Percentiles rank a stretch among this genome's conserved stretches.
Evolutionary conservation across 2,329 filamentous ascomycete species (phyloP).

Genomic region (Curvularia sp.): DNA sequence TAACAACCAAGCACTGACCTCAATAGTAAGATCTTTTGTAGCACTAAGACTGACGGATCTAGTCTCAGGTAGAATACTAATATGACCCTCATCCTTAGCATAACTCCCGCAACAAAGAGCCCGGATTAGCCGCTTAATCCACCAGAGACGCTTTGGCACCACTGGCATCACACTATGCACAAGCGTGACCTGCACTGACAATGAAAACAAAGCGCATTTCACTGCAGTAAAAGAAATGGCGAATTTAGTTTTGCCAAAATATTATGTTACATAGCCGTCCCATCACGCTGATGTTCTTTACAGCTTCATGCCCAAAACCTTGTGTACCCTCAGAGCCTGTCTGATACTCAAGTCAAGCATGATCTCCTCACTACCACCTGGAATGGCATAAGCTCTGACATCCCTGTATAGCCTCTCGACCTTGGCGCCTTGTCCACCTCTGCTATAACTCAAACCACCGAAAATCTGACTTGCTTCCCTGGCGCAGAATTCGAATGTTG

Average conservation of each 20-base stretch:
- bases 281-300: conserved; percentile 52
- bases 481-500: conserved; percentile 97
- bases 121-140: background rate
- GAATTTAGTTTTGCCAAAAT: background rate
- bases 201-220: background rate
- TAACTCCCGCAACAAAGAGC: conserved; percentile 14
- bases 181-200: background rate
- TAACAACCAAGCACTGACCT: too few relatives aligned
- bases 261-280: background rate
- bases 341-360: conserved; percentile 97
- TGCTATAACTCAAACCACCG: conserved; percentile 87
- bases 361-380: conserved; percentile 95
- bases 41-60: too few relatives aligned
- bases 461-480: conserved; percentile 97
- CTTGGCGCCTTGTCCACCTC: conserved; percentile 94
- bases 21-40: too few relatives aligned
- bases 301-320: conserved; percentile 95
- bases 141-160: background rate
- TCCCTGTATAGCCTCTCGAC: conserved; percentile 94
- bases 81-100: conserved; percentile 17
- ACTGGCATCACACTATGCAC: background rate
- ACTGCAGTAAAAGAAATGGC: background rate
- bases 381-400: conserved; percentile 92
- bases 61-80: background rate
- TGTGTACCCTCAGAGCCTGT: conserved; percentile 85